Base-by-base conservation (phyloP, 306 rosid species). In the Pyrus bretschneideri region DNA sequence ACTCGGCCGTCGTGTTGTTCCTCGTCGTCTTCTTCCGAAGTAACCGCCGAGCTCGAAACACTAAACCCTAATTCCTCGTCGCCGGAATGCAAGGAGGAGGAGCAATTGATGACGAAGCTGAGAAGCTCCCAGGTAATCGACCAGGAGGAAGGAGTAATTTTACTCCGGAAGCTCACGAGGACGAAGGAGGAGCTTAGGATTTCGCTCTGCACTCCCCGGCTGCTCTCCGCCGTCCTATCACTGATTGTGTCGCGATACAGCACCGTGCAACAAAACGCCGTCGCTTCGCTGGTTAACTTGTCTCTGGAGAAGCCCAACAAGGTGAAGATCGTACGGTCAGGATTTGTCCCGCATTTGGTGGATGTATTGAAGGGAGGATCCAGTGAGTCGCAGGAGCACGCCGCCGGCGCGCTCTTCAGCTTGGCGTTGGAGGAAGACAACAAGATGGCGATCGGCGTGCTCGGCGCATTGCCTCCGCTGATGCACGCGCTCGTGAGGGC, bases 321-420 rank as follows among this genome's bases (percentile, higher is more conserved):
- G 92, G 87, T 92, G 84, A 86, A 76, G 82, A 92, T 96, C 65
- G 97, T 91, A 19, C 84, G 99, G 84, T 83, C 86, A 14, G 98
- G 97, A 62, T 89, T 96, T 67, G 82, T 96, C 69, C 91, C 98
- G 1, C 58, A 38, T 15, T 77, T 96, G 1, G 85, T 96, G 49
- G 97, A 96, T 59, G 92, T 83, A 6, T 70, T 96, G 82, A 93
- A 86, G 27, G 83, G 87, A 0, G 96, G 92, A 71, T 84, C 73
- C 83, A 25, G 71, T 60, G 98, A 96, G 58, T 59, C 97, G 62
- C 97, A 92, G 86, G 99, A 96, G 51, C 98, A 92, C 83, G 96
- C 97, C n/a, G 98, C 96, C 19, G 99, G 99, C 9, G 97, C 96
- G 9, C 83, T 96, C 3, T 96, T 96, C 80, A 96, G 99, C 73